Percentiles rank a stretch among this genome's conserved stretches.
These are phyloP conservation scores for Penicillium taxi DNA, from an alignment of 495 filamentous ascomycete species.

Conservation along the genomic window DNA sequence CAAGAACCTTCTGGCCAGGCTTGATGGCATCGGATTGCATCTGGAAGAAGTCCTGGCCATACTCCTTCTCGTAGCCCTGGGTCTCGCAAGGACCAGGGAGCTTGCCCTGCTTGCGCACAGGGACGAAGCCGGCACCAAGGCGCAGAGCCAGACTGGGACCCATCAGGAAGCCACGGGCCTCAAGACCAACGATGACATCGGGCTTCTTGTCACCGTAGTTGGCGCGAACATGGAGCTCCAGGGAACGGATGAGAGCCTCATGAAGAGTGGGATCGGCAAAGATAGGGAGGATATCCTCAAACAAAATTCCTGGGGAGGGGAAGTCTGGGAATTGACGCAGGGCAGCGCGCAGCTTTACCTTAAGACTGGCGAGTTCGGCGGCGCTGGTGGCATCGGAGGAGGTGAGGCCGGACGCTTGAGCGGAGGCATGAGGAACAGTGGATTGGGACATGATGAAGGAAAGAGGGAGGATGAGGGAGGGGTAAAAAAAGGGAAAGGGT, in stretches of 20 bases:
- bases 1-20: slow-evolving; percentile 77
- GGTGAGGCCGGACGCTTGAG: slow-evolving; percentile 42
- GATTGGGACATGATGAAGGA: slow-evolving; percentile 53
- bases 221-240: slow-evolving; percentile 71
- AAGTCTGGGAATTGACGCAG: slow-evolving; percentile 86
- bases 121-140: slow-evolving; percentile 83
- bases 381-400: slow-evolving; percentile 56
- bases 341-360: slow-evolving; percentile 59
- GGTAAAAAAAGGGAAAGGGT: slow-evolving; percentile 17
- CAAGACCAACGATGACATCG: slow-evolving; percentile 88
- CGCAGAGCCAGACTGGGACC: slow-evolving; percentile 83
- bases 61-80: slow-evolving; percentile 87
- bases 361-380: slow-evolving; percentile 90
- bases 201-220: slow-evolving; percentile 49
- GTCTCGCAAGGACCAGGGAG: slow-evolving; percentile 81
- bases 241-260: slow-evolving; percentile 67
- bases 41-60: slow-evolving; percentile 93
- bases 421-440: slow-evolving; percentile 38
- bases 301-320: slow-evolving; percentile 86
- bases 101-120: slow-evolving; percentile 94
- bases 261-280: slow-evolving; percentile 77
- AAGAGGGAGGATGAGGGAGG: slow-evolving; percentile 26
- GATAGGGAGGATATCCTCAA: slow-evolving; percentile 97
- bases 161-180: slow-evolving; percentile 93
- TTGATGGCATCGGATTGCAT: slow-evolving; percentile 82